These are phyloP conservation scores for Fonsecaea pedrosoi DNA, from an alignment of 2,329 filamentous ascomycete genomes.

Conservation along the genomic window DNA sequence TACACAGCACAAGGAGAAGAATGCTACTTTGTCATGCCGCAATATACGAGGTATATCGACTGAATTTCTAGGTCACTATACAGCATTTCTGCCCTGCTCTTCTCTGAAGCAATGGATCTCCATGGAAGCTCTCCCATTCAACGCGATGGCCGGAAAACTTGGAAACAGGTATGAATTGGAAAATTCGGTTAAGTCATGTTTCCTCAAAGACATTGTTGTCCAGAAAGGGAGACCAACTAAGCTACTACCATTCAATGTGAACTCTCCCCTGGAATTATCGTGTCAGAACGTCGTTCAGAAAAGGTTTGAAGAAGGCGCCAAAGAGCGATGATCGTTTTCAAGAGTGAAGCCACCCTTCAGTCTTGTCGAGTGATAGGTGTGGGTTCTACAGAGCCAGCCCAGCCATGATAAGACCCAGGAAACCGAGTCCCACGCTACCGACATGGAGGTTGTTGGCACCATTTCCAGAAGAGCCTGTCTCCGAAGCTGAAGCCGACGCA, in stretches of 20 bases:
- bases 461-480: constrained; percentile 24
- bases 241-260: not conserved
- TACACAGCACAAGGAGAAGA: too few species aligned
- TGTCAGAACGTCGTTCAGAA: constrained; percentile 4
- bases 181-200: not conserved
- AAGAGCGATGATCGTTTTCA: not conserved
- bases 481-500: constrained; percentile 28
- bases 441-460: constrained; percentile 28
- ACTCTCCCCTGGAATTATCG: not conserved
- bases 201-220: not conserved
- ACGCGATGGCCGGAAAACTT: not conserved
- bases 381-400: constrained; percentile 35
- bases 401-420: constrained; percentile 37
- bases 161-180: not conserved
- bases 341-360: constrained; percentile 11
- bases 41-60: too few species aligned
- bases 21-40: too few species aligned
- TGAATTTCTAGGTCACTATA: too few species aligned
- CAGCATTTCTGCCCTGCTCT: too few species aligned
- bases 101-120: not conserved
- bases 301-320: not conserved
- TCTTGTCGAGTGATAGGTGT: not conserved
- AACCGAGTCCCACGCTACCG: constrained; percentile 32
- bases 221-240: not conserved
- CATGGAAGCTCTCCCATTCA: not conserved